Evolutionary conservation across 2,329 filamentous ascomycete genomes (phyloP), one percentile per base, ranked within the genome.

Genomic region (Nemania sp.): DNA sequence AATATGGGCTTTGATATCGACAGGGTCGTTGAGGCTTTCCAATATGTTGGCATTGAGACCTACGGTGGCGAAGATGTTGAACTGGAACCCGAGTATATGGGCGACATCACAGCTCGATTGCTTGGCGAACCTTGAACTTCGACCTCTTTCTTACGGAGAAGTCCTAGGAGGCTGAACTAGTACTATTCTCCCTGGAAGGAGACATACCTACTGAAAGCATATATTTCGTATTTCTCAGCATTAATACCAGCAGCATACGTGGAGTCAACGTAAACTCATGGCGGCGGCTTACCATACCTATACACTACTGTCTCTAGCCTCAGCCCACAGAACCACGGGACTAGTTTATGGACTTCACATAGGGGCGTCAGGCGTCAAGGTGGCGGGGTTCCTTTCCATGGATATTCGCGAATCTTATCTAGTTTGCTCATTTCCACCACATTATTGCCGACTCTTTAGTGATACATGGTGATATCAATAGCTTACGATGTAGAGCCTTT

Each of bases 1-100:
- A 88, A 85, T 74, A 98, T 98, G 95, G 95, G 95, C 11, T 98
- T 98, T 74, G 90, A 93, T 64, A 87, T 97, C 1, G 92, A 94
- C 56, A 86, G 88, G n/a, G 93, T 98, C 1, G 93, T 98, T 0
- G 87, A 91, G 10, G 93, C 93, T 0, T 97, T 98, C 76, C 86
- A 91, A 60, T 92, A 87, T 68, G 90, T 96, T 7, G 92, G 93
- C 5, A 94, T 97, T 72, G 92, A 95, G 70, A 88, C 88, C 20
- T 93, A 91, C 73, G 87, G 86, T 27, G 94, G 94, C 0, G 84
- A 90, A 72, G 92, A 96, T 77, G 96, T 97, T 78, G 90, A 93
- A 74, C 83, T 97, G n/a, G 93, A 97, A 77, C 92, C 96, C 75
- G 93, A 91, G 1, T 94, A 94, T 73, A 93, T 97, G 87, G 93